Evolutionary conservation across 1,139 yeast species (phyloP).

Genomic region (Hanseniaspora gamundiae): DNA sequence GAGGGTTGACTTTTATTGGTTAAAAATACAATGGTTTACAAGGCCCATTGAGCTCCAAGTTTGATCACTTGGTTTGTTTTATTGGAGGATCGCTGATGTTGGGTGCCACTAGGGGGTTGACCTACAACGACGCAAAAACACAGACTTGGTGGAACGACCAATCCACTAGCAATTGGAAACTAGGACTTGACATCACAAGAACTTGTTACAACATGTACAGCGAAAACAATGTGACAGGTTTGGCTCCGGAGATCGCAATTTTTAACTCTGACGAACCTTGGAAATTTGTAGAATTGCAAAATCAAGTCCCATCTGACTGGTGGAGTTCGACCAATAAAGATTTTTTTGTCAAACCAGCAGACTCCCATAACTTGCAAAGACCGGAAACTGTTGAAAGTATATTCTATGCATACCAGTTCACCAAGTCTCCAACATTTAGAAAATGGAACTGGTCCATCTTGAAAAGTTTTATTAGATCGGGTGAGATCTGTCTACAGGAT

Average conservation of each 20-base stretch:
- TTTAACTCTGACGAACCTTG: constrained; percentile 37
- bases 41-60: constrained; percentile 53
- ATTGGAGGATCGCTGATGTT: constrained; percentile 83
- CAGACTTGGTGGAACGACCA: constrained; percentile 25
- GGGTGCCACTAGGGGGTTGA: constrained; percentile 74
- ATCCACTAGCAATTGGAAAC: constrained; percentile 36
- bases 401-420: constrained; percentile 67
- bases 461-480: constrained; percentile 50
- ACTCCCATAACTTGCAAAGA: constrained; percentile 76
- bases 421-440: constrained; percentile 72
- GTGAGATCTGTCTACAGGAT: constrained; percentile 58
- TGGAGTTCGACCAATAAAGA: constrained; percentile 31
- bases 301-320: constrained; percentile 11
- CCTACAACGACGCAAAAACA: constrained; percentile 39
- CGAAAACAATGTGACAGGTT: constrained; percentile 51
- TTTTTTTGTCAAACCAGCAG: constrained; percentile 57
- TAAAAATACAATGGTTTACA: constrained; percentile 61
- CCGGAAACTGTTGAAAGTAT: constrained; percentile 92
- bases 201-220: constrained; percentile 82
- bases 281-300: constrained; percentile 9
- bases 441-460: constrained; percentile 88
- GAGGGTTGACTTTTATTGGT: constrained; percentile 55
- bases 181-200: constrained; percentile 66
- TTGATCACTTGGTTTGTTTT: constrained; percentile 93
- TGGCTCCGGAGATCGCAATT: constrained; percentile 81